Conservation (phyloP, 2,329 filamentous ascomycete species). For the Coniosporium tulheliwenetii region DNA sequence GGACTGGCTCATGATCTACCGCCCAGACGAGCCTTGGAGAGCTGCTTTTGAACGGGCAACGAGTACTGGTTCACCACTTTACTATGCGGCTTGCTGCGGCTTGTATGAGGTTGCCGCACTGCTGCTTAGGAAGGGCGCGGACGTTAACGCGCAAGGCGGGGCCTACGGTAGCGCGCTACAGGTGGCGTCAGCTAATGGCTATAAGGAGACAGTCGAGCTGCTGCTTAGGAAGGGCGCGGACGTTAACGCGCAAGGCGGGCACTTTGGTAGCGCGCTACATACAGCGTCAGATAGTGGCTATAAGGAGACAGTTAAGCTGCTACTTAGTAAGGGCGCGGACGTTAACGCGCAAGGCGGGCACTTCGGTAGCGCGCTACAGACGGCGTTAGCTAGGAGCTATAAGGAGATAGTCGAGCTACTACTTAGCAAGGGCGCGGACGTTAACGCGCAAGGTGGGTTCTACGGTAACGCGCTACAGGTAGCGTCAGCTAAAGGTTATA, state of each 20-base stretch:
- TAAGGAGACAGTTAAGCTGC: background rate
- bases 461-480: slow-evolving; percentile 2
- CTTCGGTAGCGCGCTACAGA: background rate
- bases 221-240: slow-evolving; percentile 5
- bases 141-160: slow-evolving; percentile 3
- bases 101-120: slow-evolving; percentile 1
- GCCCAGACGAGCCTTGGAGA: slow-evolving; percentile 1
- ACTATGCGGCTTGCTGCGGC: slow-evolving; percentile 2
- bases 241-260: slow-evolving; percentile 2
- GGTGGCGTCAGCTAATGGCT: slow-evolving; percentile 4
- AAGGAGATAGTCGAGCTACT: background rate
- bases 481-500: background rate
- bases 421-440: background rate
- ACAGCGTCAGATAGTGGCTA: background rate
- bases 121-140: slow-evolving; percentile 4
- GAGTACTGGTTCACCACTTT: slow-evolving; percentile 1
- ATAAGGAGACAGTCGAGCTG: slow-evolving; percentile 4
- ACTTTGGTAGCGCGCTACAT: background rate
- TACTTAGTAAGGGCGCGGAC: background rate
- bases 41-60: background rate
- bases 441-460: background rate
- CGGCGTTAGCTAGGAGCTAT: background rate
- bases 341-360: background rate
- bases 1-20: background rate
- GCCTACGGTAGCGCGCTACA: slow-evolving; percentile 3